phyloP scores from a whole-genome alignment of 768 basidiomycete genomes.

The Mycena chlorophos region DNA sequence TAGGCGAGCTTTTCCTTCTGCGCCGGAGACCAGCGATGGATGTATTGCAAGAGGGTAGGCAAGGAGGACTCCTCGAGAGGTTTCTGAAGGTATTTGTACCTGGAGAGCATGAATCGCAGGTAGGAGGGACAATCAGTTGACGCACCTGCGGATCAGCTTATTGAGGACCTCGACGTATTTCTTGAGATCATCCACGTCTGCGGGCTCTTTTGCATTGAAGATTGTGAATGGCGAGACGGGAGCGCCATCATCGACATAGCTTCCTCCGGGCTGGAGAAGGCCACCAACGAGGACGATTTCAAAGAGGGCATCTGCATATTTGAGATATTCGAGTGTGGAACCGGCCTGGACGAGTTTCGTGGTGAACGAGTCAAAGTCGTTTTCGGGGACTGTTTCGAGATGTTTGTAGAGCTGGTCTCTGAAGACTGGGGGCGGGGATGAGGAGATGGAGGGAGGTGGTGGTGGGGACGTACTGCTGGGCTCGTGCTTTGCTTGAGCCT shows the following conservation, averaged over 20 bases:
- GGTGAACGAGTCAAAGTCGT: constrained; percentile 80
- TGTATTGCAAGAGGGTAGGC: constrained; percentile 83
- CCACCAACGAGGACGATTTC: constrained; percentile 95
- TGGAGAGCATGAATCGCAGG: constrained; percentile 32
- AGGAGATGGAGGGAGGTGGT: constrained; percentile 7
- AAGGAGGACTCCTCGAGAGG: constrained; percentile 87
- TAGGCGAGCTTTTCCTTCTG: constrained; percentile 84
- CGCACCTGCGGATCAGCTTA: constrained; percentile 90
- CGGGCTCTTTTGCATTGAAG: constrained; percentile 77
- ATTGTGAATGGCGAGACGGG: constrained; percentile 87
- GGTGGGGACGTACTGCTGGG: constrained; percentile 54
- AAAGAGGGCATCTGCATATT: constrained; percentile 96
- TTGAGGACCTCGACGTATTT: constrained; percentile 93
- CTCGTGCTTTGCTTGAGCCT: constrained; percentile 93
- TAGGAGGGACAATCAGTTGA: background rate
- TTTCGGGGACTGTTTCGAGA: constrained; percentile 75
- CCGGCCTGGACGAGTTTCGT: constrained; percentile 90
- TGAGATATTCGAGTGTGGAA: constrained; percentile 89
- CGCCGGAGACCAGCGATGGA: constrained; percentile 75
- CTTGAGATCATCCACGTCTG: constrained; percentile 83
- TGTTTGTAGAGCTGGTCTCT: constrained; percentile 92
- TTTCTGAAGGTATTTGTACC: constrained; percentile 99
- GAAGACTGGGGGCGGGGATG: constrained; percentile 58
- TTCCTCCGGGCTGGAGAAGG: constrained; percentile 94
- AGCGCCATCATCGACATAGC: constrained; percentile 83